phyloP scores from a whole-genome alignment of 2,329 filamentous ascomycete genomes.

The Fusarium pilosicola region DNA sequence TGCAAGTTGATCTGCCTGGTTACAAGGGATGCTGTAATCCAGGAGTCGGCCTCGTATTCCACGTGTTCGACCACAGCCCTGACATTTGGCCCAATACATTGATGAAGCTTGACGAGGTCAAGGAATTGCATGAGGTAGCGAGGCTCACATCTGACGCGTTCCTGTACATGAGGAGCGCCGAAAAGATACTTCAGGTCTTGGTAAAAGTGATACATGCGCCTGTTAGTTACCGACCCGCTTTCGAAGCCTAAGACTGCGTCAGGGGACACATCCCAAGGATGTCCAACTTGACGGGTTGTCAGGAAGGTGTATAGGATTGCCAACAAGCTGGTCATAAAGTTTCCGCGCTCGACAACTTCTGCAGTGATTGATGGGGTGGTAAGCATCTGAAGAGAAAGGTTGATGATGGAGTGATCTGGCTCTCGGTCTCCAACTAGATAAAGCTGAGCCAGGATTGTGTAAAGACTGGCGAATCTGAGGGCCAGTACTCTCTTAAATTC shows the following conservation, averaged over 20 bases:
- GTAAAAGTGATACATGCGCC: slow-evolving; percentile 98
- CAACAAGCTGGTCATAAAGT: slow-evolving; percentile 94
- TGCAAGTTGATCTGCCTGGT: slow-evolving; percentile 95
- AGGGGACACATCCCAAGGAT: slow-evolving; percentile 88
- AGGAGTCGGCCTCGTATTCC: slow-evolving; percentile 97
- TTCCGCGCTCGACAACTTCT: slow-evolving; percentile 93
- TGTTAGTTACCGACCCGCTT: slow-evolving; percentile 91
- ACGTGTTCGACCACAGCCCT: slow-evolving; percentile 93
- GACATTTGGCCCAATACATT: slow-evolving; percentile 95
- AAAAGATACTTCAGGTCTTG: slow-evolving; percentile 92
- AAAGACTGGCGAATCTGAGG: slow-evolving; percentile 91
- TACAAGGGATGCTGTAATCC: slow-evolving; percentile 95
- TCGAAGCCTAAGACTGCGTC: slow-evolving; percentile 92
- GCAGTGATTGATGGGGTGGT: slow-evolving; percentile 97
- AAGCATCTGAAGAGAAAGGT: slow-evolving; percentile 94
- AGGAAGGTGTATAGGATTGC: slow-evolving; percentile 98
- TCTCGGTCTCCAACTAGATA: slow-evolving; percentile 97
- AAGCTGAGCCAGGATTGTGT: slow-evolving; percentile 91
- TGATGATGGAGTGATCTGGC: slow-evolving; percentile 98
- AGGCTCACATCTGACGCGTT: slow-evolving; percentile 81
- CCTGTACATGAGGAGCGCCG: slow-evolving; percentile 86
- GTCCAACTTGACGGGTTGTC: slow-evolving; percentile 93
- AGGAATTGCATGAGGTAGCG: slow-evolving; percentile 94
- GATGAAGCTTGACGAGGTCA: slow-evolving; percentile 93
- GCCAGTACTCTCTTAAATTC: slow-evolving; percentile 96